These are phyloP conservation scores for Cryoendolithus antarcticus DNA, from an alignment of 2,329 filamentous ascomycete species.

Conservation along the genomic window DNA sequence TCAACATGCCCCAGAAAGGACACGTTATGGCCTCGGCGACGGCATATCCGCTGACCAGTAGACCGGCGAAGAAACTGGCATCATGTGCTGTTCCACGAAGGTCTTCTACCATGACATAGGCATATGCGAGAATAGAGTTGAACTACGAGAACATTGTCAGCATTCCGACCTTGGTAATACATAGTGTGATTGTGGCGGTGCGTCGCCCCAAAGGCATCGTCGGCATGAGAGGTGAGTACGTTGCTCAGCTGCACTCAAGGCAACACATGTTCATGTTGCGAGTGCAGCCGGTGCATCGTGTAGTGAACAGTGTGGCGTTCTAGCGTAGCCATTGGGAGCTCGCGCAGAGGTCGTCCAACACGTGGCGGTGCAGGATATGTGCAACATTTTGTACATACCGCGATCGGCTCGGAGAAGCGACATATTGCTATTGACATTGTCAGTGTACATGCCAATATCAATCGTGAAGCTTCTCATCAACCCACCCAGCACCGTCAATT, in stretches of 20 bases:
- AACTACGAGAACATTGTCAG: conserved; percentile 38
- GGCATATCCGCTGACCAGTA: conserved; percentile 74
- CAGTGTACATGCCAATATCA: neutral
- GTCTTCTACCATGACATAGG: conserved; percentile 65
- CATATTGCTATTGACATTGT: conserved; percentile 5
- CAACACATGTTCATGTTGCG: too few species aligned
- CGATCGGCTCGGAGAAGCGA: conserved; percentile 7
- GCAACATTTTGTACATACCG: neutral
- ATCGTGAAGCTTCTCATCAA: conserved; percentile 7
- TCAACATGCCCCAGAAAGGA: conserved; percentile 72
- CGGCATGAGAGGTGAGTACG: neutral
- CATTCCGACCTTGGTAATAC: too few species aligned
- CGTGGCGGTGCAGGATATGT: neutral
- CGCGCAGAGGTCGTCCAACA: neutral
- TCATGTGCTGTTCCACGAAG: conserved; percentile 57
- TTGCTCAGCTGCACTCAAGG: too few species aligned
- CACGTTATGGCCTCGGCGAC: conserved; percentile 69
- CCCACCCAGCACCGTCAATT: conserved; percentile 73
- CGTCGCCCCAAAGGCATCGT: conserved; percentile 61
- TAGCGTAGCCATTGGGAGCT: neutral
- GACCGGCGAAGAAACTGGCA: conserved; percentile 73
- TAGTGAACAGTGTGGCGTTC: too few species aligned
- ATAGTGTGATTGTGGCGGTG: conserved; percentile 64
- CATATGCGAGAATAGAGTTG: conserved; percentile 83
- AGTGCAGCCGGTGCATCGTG: too few species aligned